These are phyloP conservation scores for Xylaria nigripes DNA, from an alignment of 495 filamentous ascomycete genomes.

Conservation along the genomic window DNA sequence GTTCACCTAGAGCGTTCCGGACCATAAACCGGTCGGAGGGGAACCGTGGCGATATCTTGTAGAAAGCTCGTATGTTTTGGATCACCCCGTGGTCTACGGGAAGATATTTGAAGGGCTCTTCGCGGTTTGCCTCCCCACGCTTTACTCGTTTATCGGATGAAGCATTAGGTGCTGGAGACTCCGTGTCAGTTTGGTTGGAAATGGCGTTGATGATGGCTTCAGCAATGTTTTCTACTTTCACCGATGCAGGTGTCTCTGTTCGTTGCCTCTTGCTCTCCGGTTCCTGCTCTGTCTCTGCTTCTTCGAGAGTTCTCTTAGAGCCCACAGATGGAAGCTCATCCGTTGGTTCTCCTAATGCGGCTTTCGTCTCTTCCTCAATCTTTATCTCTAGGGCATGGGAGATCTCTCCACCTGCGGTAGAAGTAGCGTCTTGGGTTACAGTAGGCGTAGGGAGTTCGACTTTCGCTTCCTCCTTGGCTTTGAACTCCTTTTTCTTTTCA, in stretches of 20 bases:
- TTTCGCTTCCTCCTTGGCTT: conserved; percentile 66
- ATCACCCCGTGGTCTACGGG: conserved; percentile 63
- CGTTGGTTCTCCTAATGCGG: conserved; percentile 23
- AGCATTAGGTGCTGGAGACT: conserved; percentile 11
- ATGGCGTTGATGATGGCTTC: conserved; percentile 13
- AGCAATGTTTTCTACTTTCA: conserved; percentile 10
- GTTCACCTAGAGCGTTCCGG: conserved; percentile 74
- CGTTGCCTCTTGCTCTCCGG: conserved; percentile 22
- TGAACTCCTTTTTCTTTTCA: conserved; percentile 84
- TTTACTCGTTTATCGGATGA: conserved; percentile 20
- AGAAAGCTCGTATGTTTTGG: conserved; percentile 67
- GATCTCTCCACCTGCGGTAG: conserved; percentile 19
- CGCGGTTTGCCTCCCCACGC: conserved; percentile 33
- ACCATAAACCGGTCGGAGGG: conserved; percentile 90
- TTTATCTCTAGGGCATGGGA: conserved; percentile 33
- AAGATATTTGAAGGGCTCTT: conserved; percentile 92
- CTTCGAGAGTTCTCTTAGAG: conserved; percentile 26
- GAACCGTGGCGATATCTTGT: conserved; percentile 71
- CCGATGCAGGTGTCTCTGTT: conserved; percentile 15
- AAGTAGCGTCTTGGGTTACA: conserved; percentile 20
- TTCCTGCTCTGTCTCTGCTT: conserved; percentile 19
- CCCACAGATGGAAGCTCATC: conserved; percentile 24
- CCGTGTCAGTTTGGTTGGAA: conserved; percentile 9
- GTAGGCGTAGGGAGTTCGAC: conserved; percentile 32
- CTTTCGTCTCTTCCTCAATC: conserved; percentile 28